These are phyloP conservation scores for Epicoccum nigrum DNA, from an alignment of 2,329 filamentous ascomycete species.

Conservation along the genomic window DNA sequence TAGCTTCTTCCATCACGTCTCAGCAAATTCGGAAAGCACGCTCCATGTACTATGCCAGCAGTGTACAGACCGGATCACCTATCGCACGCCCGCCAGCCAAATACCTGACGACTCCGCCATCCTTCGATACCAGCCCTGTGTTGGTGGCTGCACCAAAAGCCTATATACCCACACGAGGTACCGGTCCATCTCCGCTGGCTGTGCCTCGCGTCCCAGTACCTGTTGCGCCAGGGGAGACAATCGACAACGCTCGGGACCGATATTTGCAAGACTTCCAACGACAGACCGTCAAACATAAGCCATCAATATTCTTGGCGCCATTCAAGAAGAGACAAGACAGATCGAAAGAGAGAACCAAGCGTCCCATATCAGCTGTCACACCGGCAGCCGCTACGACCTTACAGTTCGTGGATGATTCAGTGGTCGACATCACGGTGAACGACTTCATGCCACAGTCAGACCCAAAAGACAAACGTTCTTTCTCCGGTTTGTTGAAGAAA, in stretches of 20 bases:
- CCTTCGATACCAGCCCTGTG: constrained; percentile 11
- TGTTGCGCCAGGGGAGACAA: constrained; percentile 31
- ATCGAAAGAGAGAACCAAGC: constrained; percentile 26
- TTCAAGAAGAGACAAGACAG: constrained; percentile 53
- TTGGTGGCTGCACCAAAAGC: not conserved
- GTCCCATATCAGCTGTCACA: constrained; percentile 2
- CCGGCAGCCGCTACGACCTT: constrained; percentile 15
- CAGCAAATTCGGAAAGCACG: constrained; percentile 47
- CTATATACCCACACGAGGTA: constrained; percentile 10
- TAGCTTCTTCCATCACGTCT: constrained; percentile 37
- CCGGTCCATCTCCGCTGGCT: constrained; percentile 28
- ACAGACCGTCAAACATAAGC: constrained; percentile 49
- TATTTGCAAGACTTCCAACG: constrained; percentile 51
- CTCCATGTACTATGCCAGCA: constrained; percentile 50
- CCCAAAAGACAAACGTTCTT: constrained; percentile 63
- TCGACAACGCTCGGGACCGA: constrained; percentile 48
- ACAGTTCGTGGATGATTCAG: constrained; percentile 20
- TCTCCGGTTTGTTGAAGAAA: constrained; percentile 66
- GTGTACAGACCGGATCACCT: constrained; percentile 46
- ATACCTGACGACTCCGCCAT: constrained; percentile 37
- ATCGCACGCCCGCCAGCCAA: constrained; percentile 42
- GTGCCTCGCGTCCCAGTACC: constrained; percentile 35
- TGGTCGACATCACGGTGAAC: constrained; percentile 16
- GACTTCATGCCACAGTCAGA: constrained; percentile 46
- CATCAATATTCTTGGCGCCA: constrained; percentile 52